phyloP scores from a whole-genome alignment of 768 basidiomycete species.

The Boletus insuetus region DNA sequence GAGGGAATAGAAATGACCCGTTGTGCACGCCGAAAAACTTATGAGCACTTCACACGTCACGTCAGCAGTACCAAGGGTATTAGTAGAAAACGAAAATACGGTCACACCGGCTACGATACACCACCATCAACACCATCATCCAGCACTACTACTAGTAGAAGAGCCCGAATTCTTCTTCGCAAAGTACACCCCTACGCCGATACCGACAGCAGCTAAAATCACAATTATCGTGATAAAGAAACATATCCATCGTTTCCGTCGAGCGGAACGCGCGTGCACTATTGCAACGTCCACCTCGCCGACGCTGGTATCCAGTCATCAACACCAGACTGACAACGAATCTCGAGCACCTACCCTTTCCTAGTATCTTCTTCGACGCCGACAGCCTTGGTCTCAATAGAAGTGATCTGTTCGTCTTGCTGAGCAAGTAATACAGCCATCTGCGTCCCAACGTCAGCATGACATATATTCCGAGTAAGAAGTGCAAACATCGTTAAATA shows the following conservation, averaged over 20 bases:
- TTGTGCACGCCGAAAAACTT: conserved; percentile 7
- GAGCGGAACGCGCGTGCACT: conserved; percentile 61
- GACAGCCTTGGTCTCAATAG: conserved; percentile 59
- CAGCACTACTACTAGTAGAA: background rate
- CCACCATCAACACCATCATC: background rate
- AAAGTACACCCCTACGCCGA: conserved; percentile 32
- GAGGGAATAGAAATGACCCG: conserved; percentile 18
- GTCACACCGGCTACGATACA: background rate
- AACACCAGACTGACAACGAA: background rate
- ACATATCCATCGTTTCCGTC: conserved; percentile 86
- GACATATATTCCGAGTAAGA: background rate
- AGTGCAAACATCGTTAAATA: conserved; percentile 73
- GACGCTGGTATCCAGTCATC: conserved; percentile 38
- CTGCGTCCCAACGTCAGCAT: conserved; percentile 34
- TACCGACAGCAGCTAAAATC: conserved; percentile 45
- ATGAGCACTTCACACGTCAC: conserved; percentile 9
- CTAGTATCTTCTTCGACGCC: conserved; percentile 67
- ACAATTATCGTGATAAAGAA: conserved; percentile 62
- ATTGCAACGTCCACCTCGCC: conserved; percentile 67
- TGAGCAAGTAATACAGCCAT: conserved; percentile 77
- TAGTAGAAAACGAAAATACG: too few relatives aligned
- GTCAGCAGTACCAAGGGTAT: conserved; percentile 10
- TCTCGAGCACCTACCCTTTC: conserved; percentile 52
- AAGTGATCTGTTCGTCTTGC: conserved; percentile 72
- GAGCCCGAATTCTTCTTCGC: conserved; percentile 3